Percentiles rank a stretch among this genome's conserved stretches.
Evolutionary conservation across 805 yeast species (phyloP).

Genomic region (Saccharomycopsis oosterbeekiorum): DNA sequence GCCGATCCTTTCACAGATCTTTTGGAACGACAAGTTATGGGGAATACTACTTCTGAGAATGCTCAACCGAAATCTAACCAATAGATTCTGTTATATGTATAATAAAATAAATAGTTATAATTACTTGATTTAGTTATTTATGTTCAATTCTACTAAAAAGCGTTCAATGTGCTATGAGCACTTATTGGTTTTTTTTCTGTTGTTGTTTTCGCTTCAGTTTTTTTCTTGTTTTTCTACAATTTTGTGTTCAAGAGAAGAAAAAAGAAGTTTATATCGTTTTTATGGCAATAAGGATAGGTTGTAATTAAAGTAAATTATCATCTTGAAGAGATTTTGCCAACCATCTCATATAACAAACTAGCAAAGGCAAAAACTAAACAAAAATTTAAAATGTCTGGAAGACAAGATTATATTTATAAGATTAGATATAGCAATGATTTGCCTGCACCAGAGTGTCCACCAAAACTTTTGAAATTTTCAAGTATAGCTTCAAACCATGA

Average conservation of each 20-base stretch:
- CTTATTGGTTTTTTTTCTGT: neutral
- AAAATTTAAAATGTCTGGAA: conserved; percentile 20
- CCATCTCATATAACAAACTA: neutral
- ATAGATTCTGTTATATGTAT: neutral
- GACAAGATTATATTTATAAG: conserved; percentile 73
- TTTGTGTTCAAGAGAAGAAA: neutral
- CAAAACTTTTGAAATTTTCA: conserved; percentile 59
- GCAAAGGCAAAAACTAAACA: neutral
- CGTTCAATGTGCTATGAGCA: neutral
- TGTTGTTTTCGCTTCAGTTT: neutral
- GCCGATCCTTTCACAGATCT: conserved; percentile 77
- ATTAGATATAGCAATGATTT: conserved; percentile 75
- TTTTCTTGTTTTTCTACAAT: neutral
- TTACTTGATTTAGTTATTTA: neutral
- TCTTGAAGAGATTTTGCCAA: no score
- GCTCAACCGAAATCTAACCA: neutral
- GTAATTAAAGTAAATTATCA: no score
- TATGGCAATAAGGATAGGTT: no score
- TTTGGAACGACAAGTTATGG: conserved; percentile 47
- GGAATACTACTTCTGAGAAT: neutral
- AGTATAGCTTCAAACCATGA: conserved; percentile 31
- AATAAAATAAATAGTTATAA: neutral
- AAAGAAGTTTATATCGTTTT: no score
- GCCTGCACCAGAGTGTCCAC: conserved; percentile 91
- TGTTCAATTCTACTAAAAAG: neutral